Evolutionary conservation across 495 filamentous ascomycete genomes (phyloP).

Genomic region (Aspergillus homomorphus): DNA sequence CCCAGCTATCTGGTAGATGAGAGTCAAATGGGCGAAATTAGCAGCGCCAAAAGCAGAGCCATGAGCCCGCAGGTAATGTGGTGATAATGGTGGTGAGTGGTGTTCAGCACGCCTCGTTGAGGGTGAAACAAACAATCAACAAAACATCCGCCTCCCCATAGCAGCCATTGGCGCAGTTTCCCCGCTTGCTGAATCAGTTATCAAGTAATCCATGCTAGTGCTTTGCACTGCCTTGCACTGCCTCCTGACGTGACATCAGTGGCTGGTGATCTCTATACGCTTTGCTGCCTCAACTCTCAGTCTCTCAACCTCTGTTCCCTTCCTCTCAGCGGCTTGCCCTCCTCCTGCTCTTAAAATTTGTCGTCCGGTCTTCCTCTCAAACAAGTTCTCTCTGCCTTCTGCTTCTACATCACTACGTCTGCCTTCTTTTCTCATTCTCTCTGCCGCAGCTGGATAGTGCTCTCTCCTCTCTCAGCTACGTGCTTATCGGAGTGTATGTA

Average conservation of each 20-base stretch:
- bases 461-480: neutral
- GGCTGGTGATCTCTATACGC: neutral
- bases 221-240: no score
- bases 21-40: no score
- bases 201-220: neutral
- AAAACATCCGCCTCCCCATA: constrained; percentile 32
- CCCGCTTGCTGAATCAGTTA: neutral
- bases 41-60: no score
- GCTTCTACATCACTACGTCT: neutral
- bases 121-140: constrained; percentile 31
- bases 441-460: neutral
- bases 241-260: neutral
- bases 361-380: neutral
- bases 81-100: neutral
- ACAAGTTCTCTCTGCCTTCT: neutral
- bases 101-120: neutral
- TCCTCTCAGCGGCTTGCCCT: neutral
- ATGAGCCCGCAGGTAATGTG: neutral
- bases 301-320: neutral
- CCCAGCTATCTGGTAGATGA: neutral
- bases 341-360: neutral
- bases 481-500: constrained; percentile 2
- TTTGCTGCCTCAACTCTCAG: no score
- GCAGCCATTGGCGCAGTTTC: constrained; percentile 17
- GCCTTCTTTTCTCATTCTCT: neutral